Evolutionary conservation across 306 rosid genomes (phyloP).

Genomic region (Cicer arietinum): DNA sequence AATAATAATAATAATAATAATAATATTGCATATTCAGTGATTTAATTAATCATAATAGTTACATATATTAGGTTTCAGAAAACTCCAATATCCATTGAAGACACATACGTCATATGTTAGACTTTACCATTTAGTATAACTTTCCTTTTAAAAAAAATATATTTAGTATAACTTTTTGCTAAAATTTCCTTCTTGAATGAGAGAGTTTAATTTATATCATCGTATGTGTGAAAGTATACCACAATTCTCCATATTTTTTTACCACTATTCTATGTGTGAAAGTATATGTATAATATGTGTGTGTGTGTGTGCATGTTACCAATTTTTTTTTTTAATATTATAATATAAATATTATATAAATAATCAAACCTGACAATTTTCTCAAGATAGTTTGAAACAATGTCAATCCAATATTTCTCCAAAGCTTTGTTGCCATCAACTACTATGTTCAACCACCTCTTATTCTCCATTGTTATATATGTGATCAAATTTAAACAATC

Average conservation of each 20-base stretch:
- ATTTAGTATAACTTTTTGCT: too few relatives aligned
- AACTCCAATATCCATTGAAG: too few relatives aligned
- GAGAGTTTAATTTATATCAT: not conserved
- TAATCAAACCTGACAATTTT: constrained; percentile 41
- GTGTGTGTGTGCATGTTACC: too few relatives aligned
- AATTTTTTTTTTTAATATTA: not conserved
- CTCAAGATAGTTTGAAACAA: constrained; percentile 25
- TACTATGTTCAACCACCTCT: constrained; percentile 20
- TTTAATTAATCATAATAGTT: not conserved
- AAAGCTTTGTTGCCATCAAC: constrained; percentile 37
- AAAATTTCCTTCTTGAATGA: not conserved
- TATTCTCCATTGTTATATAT: not conserved
- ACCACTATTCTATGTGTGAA: too few relatives aligned
- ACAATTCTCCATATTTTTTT: not conserved
- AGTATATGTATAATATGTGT: too few relatives aligned
- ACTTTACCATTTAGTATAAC: too few relatives aligned
- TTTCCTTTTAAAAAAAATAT: too few relatives aligned
- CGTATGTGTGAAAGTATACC: not conserved
- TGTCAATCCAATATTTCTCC: not conserved
- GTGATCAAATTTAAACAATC: not conserved
- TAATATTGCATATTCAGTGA: not conserved
- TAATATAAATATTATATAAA: not conserved
- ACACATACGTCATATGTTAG: too few relatives aligned
- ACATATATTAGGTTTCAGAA: not conserved
- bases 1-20: not conserved